A percentile compares a stretch with the other conserved stretches of the same genome.
Conservation (phyloP, 2,329 filamentous ascomycete genomes). For the Exophiala bonariae region DNA sequence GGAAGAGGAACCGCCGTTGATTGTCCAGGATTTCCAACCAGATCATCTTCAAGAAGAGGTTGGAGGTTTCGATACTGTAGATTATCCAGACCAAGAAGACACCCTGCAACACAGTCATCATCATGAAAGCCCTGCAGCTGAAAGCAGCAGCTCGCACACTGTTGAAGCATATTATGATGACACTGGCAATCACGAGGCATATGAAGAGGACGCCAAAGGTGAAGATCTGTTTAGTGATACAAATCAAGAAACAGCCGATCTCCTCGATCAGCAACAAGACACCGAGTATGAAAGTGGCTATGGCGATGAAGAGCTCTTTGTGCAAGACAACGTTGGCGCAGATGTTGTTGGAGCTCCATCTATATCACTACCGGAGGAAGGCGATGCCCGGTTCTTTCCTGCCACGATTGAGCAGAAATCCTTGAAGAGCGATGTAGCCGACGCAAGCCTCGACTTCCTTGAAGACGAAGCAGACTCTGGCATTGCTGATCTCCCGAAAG, state of each 20-base stretch:
- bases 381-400: too few species aligned
- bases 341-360: neutral
- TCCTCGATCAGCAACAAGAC: neutral
- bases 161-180: neutral
- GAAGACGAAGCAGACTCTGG: too few species aligned
- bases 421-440: too few species aligned
- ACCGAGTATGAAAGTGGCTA: neutral
- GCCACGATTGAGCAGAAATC: too few species aligned
- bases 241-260: neutral
- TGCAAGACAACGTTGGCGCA: neutral
- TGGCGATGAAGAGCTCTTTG: neutral
- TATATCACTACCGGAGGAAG: neutral
- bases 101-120: slow-evolving; percentile 6
- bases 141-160: neutral
- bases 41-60: slow-evolving; percentile 1
- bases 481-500: too few species aligned
- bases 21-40: too few species aligned
- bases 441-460: too few species aligned
- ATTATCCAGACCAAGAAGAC: slow-evolving; percentile 1
- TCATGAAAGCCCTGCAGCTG: neutral
- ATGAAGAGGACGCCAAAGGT: neutral
- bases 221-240: neutral
- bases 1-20: too few species aligned
- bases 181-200: neutral
- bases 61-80: neutral